Conservation (phyloP, 352 stramenopile genomes). For the Peronospora tabacina region DNA sequence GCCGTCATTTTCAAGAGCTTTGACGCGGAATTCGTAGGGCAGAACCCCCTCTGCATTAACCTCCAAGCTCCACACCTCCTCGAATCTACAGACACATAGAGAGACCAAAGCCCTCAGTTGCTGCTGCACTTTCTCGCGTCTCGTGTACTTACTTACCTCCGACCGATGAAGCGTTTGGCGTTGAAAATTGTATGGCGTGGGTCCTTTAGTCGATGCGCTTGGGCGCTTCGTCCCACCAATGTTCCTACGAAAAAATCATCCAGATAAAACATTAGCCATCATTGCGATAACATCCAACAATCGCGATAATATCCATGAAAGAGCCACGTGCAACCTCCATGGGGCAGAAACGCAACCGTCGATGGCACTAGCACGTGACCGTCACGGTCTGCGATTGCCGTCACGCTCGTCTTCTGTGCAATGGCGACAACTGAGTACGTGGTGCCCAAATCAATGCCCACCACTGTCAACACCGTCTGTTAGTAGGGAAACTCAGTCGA, state of each 20-base stretch:
- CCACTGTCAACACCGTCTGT: conserved; percentile 19
- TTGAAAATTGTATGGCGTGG: conserved; percentile 67
- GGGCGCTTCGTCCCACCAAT: conserved; percentile 42
- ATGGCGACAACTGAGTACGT: conserved; percentile 77
- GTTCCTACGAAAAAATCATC: conserved; percentile 15
- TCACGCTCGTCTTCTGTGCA: conserved; percentile 54
- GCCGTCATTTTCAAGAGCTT: conserved; percentile 2
- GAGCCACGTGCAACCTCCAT: conserved; percentile 30
- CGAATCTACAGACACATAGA: conserved; percentile 23
- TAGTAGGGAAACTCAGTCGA: not conserved
- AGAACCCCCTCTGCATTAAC: conserved; percentile 9
- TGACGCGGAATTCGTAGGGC: conserved; percentile 46
- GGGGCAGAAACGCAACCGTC: conserved; percentile 49
- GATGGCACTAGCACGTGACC: conserved; percentile 53
- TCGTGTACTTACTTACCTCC: too few species aligned
- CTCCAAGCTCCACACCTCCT: conserved; percentile 20
- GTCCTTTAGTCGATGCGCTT: conserved; percentile 41
- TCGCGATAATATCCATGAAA: not conserved
- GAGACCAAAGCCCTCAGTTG: too few species aligned
- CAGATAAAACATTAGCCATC: not conserved
- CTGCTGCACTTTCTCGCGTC: too few species aligned
- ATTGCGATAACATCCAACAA: not conserved
- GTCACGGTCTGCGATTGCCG: conserved; percentile 43
- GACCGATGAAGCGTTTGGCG: conserved; percentile 68
- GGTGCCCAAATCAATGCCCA: conserved; percentile 68